Evolutionary conservation across 202 grass and related monocot species (phyloP).

Genomic region (Sporobolus alterniflorus): DNA sequence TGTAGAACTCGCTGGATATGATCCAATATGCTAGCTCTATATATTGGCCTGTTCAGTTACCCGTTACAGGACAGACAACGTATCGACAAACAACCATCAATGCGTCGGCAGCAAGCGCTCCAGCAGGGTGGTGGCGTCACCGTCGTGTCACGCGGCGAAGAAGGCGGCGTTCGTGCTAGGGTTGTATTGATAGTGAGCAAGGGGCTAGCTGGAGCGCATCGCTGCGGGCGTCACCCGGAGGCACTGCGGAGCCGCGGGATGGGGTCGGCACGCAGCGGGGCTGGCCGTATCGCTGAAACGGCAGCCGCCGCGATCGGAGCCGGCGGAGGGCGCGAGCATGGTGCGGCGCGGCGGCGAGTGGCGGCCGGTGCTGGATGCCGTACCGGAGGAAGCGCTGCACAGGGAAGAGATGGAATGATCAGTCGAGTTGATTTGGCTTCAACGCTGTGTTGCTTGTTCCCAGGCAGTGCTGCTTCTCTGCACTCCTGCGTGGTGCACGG

Average conservation of each 20-base stretch:
- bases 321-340: background rate
- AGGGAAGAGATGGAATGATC: background rate
- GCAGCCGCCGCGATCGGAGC: constrained; percentile 8
- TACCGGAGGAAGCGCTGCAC: constrained; percentile 27
- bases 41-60: too few relatives aligned
- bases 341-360: background rate
- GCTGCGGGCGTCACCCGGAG: constrained; percentile 18
- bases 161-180: constrained; percentile 18
- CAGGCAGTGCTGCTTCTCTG: constrained; percentile 37
- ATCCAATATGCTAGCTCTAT: too few relatives aligned
- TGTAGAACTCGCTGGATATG: too few relatives aligned
- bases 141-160: constrained; percentile 26
- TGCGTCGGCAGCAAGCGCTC: too few relatives aligned
- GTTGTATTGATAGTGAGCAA: constrained; percentile 47
- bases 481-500: constrained; percentile 11
- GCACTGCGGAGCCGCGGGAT: background rate
- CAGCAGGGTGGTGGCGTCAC: constrained; percentile 2
- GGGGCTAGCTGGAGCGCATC: constrained; percentile 49
- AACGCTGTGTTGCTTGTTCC: background rate
- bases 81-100: too few relatives aligned
- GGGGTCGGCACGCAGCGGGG: too few relatives aligned
- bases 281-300: background rate
- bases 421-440: background rate
- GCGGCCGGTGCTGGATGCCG: constrained; percentile 7
- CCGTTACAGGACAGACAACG: too few relatives aligned